Evolutionary conservation across 176 grass and related monocot genomes (phyloP).

Genomic region (Ensete glaucum): DNA sequence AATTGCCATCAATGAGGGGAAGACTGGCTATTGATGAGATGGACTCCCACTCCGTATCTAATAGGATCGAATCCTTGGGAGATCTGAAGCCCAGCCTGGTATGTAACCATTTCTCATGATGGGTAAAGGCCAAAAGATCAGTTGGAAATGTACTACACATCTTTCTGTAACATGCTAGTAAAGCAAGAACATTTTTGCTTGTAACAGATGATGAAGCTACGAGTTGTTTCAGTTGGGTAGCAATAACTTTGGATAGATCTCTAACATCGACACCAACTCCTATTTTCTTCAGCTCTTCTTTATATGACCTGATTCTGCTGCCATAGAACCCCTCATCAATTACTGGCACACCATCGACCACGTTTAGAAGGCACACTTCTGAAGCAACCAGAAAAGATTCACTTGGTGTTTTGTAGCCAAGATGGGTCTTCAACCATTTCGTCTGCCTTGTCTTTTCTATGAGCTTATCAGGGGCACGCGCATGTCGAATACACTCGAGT

Average conservation of each 20-base stretch:
- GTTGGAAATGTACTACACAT: neutral
- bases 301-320: constrained; percentile 24
- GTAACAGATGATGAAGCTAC: constrained; percentile 11
- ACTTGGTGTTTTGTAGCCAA: constrained; percentile 39
- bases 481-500: constrained; percentile 39
- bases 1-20: constrained; percentile 43
- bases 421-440: constrained; percentile 50
- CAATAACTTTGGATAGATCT: constrained; percentile 33
- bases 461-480: constrained; percentile 11
- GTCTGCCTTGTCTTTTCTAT: constrained; percentile 25
- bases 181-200: constrained; percentile 28
- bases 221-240: constrained; percentile 21
- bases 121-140: constrained; percentile 28
- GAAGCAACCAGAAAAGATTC: constrained; percentile 38
- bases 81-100: constrained; percentile 42
- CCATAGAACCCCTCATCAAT: constrained; percentile 58
- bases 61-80: constrained; percentile 33
- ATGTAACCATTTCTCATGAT: constrained; percentile 35
- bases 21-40: constrained; percentile 40
- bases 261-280: constrained; percentile 31
- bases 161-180: constrained; percentile 33
- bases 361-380: constrained; percentile 34
- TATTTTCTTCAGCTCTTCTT: constrained; percentile 33
- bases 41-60: constrained; percentile 25
- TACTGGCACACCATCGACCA: constrained; percentile 26